phyloP scores from a whole-genome alignment of 1,284 basidiomycete genomes.

The Xerocomus cyaneibrunnescens region DNA sequence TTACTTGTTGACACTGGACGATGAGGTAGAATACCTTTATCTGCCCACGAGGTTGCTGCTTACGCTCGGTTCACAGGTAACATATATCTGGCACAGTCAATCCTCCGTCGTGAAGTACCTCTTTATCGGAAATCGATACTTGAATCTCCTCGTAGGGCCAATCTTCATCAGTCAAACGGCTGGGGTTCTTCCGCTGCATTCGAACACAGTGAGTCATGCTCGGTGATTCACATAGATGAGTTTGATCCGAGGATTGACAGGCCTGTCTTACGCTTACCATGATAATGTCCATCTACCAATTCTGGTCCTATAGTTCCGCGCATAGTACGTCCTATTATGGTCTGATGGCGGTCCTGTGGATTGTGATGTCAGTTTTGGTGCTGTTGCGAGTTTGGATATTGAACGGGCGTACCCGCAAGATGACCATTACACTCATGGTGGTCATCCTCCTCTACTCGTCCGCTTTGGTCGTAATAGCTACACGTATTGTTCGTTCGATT shows the following conservation, averaged over 20 bases:
- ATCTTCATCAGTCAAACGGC: neutral
- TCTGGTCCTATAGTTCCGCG: conserved; percentile 1
- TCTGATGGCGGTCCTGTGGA: neutral
- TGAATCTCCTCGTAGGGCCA: neutral
- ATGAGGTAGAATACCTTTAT: neutral
- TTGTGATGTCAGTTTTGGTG: neutral
- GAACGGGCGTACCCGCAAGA: neutral
- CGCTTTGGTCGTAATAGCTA: neutral
- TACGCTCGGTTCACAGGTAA: neutral
- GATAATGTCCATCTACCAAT: neutral
- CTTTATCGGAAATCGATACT: conserved; percentile 3
- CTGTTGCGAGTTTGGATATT: conserved; percentile 5
- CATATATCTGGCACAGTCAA: conserved; percentile 1
- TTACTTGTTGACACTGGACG: conserved; percentile 10
- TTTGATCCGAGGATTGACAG: neutral
- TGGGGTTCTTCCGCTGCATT: neutral
- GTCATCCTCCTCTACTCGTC: neutral
- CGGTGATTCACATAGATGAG: neutral
- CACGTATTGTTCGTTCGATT: neutral
- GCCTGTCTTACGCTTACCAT: neutral
- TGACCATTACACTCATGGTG: neutral
- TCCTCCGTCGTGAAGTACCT: neutral
- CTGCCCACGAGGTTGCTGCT: neutral
- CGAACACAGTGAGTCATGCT: neutral
- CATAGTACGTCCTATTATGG: neutral